A percentile compares a stretch with the other conserved stretches of the same genome.
Evolutionary conservation across 1,284 basidiomycete species (phyloP).

Genomic region (Phaffia rhodozyma): DNA sequence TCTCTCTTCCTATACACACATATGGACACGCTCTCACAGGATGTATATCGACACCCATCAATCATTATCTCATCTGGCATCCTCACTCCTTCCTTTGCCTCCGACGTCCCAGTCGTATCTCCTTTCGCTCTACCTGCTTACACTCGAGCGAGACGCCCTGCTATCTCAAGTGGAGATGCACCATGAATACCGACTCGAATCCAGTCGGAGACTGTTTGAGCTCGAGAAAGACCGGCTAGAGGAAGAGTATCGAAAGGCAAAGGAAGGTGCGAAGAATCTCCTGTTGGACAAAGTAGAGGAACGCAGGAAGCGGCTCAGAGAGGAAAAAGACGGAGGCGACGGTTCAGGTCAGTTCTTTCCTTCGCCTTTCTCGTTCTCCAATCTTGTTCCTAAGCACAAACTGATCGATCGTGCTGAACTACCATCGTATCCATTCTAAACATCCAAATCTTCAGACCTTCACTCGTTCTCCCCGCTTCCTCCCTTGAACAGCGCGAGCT

Average conservation of each 20-base stretch:
- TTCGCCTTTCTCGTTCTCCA: neutral
- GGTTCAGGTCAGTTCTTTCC: slow-evolving; percentile 33
- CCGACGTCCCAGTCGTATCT: slow-evolving; percentile 38
- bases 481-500: neutral
- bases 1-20: neutral
- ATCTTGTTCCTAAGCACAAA: neutral
- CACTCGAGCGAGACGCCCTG: slow-evolving; percentile 39
- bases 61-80: slow-evolving; percentile 27
- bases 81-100: slow-evolving; percentile 32
- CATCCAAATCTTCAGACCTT: neutral
- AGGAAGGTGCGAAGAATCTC: slow-evolving; percentile 35
- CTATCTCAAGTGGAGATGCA: slow-evolving; percentile 37
- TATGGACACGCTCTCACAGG: slow-evolving; percentile 23
- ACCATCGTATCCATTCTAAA: neutral
- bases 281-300: slow-evolving; percentile 41
- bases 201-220: slow-evolving; percentile 35
- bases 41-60: slow-evolving; percentile 35
- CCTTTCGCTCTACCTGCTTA: slow-evolving; percentile 37
- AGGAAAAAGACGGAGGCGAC: slow-evolving; percentile 43
- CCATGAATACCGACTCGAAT: slow-evolving; percentile 35
- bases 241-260: slow-evolving; percentile 37
- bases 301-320: slow-evolving; percentile 37
- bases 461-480: neutral
- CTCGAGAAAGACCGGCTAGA: slow-evolving; percentile 39
- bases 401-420: neutral